Conservation (phyloP, 106 monocot species). For the Posidonia australis region DNA sequence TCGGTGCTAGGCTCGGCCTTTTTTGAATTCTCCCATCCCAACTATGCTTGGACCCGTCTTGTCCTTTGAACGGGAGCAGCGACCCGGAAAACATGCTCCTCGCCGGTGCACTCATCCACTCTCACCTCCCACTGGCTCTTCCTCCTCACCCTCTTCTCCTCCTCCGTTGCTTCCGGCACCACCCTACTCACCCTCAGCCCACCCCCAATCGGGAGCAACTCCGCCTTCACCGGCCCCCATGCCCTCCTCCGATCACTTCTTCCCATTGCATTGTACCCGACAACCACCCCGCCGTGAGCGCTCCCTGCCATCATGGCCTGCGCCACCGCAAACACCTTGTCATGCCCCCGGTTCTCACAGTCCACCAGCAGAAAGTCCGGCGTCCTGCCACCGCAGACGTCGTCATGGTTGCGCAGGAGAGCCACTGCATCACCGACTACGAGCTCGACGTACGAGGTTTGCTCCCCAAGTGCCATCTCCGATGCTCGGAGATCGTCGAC, state of each 20-base stretch:
- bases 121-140: constrained; percentile 46
- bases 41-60: constrained; percentile 23
- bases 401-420: constrained; percentile 8
- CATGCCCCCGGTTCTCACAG: constrained; percentile 18
- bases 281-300: constrained; percentile 32
- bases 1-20: no score
- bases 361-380: constrained; percentile 59
- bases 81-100: constrained; percentile 55
- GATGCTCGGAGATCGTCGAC: constrained; percentile 18
- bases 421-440: constrained; percentile 27
- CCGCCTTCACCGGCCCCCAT: constrained; percentile 12
- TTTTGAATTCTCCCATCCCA: not conserved
- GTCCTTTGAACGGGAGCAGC: constrained; percentile 4
- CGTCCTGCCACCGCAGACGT: not conserved
- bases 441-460: constrained; percentile 24
- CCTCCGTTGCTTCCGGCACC: not conserved
- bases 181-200: constrained; percentile 48
- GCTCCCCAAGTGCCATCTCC: constrained; percentile 7
- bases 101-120: constrained; percentile 55
- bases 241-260: not conserved
- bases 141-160: constrained; percentile 9
- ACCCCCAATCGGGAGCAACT: constrained; percentile 45
- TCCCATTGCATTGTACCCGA: constrained; percentile 33
- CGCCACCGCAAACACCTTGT: constrained; percentile 30
- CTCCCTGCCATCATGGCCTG: constrained; percentile 13